Conservation (phyloP, 78 protist genomes). For the Cyanophora paradoxa region DNA sequence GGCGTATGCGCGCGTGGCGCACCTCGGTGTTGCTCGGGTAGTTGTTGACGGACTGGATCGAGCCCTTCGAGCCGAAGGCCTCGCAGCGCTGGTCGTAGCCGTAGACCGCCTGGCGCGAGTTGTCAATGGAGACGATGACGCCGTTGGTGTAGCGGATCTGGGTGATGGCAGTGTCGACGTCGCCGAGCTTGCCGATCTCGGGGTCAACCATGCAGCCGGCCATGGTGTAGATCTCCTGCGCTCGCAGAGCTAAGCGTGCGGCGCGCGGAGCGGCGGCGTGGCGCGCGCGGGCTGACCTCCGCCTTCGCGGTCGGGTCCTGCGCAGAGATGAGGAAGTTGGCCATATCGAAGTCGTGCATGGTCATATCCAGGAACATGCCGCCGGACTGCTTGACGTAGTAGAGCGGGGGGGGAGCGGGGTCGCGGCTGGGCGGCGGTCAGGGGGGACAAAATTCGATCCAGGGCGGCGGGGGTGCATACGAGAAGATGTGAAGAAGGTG, state of each 20-base stretch:
- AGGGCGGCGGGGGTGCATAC: too few species aligned
- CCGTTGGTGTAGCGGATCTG: not conserved
- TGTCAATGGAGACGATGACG: not conserved
- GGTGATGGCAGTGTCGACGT: conserved; percentile 1
- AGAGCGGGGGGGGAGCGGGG: not conserved
- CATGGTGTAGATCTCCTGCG: too few species aligned
- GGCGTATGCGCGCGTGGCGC: too few species aligned
- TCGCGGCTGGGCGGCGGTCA: not conserved
- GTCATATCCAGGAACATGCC: conserved; percentile 3
- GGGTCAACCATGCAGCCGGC: not conserved
- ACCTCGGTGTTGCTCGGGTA: too few species aligned
- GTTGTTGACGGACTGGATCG: too few species aligned
- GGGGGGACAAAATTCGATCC: too few species aligned
- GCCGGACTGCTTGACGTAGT: not conserved
- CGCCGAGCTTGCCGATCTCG: not conserved
- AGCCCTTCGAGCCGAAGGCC: not conserved
- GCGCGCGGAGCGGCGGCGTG: too few species aligned
- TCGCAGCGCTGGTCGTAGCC: conserved; percentile 9
- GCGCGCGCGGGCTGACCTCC: too few species aligned
- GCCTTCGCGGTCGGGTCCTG: not conserved
- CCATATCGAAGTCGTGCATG: conserved; percentile 9
- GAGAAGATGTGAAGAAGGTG: too few species aligned
- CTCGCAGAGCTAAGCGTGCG: too few species aligned
- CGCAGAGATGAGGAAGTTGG: not conserved
- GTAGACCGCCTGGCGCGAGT: not conserved